Evolutionary conservation across 306 rosid species (phyloP).

Genomic region (Neltuma alba): DNA sequence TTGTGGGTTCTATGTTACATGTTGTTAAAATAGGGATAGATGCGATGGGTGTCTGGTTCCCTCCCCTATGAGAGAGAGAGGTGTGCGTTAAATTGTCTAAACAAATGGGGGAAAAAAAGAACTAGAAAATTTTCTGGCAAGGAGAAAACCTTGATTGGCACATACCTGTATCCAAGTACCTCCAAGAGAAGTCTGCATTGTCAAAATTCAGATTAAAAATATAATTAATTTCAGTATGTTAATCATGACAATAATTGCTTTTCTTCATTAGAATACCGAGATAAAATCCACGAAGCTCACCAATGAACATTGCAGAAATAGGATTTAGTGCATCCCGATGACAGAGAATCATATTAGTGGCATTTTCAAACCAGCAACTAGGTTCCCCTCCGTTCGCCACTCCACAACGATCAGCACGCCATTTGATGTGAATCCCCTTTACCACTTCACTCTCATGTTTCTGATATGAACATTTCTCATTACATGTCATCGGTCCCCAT

Average conservation of each 20-base stretch:
- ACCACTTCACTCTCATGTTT: background rate
- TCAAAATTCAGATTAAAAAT: too few species aligned
- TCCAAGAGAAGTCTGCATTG: background rate
- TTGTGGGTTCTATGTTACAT: too few species aligned
- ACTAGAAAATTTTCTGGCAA: too few species aligned
- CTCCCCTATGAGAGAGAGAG: too few species aligned
- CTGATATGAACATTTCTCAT: background rate
- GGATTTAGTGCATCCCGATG: too few species aligned
- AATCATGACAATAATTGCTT: background rate
- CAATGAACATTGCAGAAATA: background rate
- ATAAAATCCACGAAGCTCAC: background rate
- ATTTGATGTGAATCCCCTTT: slow-evolving; percentile 8
- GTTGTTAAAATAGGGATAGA: too few species aligned
- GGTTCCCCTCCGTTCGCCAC: background rate
- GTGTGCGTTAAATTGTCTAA: too few species aligned
- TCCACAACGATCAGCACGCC: background rate
- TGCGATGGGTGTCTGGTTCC: too few species aligned
- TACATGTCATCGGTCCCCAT: slow-evolving; percentile 10
- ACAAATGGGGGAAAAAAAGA: too few species aligned
- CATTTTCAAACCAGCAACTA: background rate
- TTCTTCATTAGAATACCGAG: background rate
- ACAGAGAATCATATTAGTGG: slow-evolving; percentile 18
- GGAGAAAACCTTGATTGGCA: too few species aligned
- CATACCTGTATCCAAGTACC: too few species aligned
- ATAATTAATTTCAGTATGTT: background rate